Base-by-base conservation (phyloP, 176 grass and related monocot species). In the Oryza officinalis region DNA sequence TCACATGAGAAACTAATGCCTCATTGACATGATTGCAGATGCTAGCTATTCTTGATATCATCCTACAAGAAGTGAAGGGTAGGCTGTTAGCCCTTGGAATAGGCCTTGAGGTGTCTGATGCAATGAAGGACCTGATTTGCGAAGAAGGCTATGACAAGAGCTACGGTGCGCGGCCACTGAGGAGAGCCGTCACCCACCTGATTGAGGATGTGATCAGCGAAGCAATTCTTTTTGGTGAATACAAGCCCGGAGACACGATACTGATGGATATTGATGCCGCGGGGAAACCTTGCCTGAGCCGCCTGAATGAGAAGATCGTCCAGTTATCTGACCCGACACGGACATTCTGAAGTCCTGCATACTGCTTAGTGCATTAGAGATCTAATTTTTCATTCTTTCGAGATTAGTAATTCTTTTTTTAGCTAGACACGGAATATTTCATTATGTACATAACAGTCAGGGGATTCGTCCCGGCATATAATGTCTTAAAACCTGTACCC, bases 131-230 rank as follows among this genome's bases (percentile, higher is more conserved):
- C 63, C 69, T 99, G 80, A 86, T 99, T 45, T 99, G 93, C 81
- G 59, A 66, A 69, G 79, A 91, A 89, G 93, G 97, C 0, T 99
- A 94, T n/a, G 93, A 99, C 78, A 88, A 80, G 84, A 99, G 87
- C 74, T 92, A 92, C 8, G 97, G 93, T 0, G 97, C 97, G 0
- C 89, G 93, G 20, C 93, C 93, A 2, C 49, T 96, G 71, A 90
- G 97, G 47, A 94, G 93, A 77, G 93, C 93, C 5, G 87, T 99
- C 45, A 91, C 93, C 86, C 85, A 89, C 17, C 71, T 94, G 28
- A 86, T 99, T 13, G 97, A 99, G 84, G 97, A 94, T 91, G 80
- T 88, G 40, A 52, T 96, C 45, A 99, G 93, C 57, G 93, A 99
- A 76, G 91, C 87, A 10, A 92, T 99, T 83, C 93, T 99, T 76